phyloP scores from a whole-genome alignment of 192 early-diverging fungal genomes.

The Coemansia sp. region DNA sequence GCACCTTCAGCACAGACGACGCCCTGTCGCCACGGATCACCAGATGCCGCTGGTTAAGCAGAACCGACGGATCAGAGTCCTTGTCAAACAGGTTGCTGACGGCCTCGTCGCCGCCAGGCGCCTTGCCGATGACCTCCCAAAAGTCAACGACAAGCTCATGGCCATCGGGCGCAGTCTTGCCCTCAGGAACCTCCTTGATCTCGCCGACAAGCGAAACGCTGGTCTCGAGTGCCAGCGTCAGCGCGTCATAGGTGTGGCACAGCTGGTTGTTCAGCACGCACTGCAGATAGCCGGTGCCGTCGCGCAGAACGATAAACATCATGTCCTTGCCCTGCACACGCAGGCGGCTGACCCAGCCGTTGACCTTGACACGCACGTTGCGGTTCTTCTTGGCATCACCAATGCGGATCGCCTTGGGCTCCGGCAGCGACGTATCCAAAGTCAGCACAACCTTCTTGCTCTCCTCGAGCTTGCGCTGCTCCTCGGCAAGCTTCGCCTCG shows the following conservation, averaged over 20 bases:
- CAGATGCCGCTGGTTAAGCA: constrained; percentile 93
- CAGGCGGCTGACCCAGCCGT: constrained; percentile 94
- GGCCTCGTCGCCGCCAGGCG: constrained; percentile 92
- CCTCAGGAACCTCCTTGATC: constrained; percentile 82
- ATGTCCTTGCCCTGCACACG: constrained; percentile 97
- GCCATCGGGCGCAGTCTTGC: constrained; percentile 94
- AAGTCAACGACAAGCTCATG: constrained; percentile 95
- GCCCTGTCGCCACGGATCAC: constrained; percentile 92
- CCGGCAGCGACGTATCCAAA: constrained; percentile 70
- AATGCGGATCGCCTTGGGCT: constrained; percentile 81
- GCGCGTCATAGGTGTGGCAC: constrained; percentile 93
- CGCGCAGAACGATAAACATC: constrained; percentile 91
- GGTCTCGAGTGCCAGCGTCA: constrained; percentile 90
- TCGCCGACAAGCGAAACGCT: constrained; percentile 87
- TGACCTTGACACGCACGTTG: constrained; percentile 76
- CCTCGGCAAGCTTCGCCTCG: constrained; percentile 57
- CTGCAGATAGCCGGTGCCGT: constrained; percentile 93
- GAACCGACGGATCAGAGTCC: constrained; percentile 82
- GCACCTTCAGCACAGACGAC: constrained; percentile 81
- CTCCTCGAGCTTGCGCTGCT: constrained; percentile 78
- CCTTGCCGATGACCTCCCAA: constrained; percentile 90
- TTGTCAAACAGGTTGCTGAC: constrained; percentile 86
- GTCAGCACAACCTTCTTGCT: constrained; percentile 77
- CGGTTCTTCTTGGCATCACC: constrained; percentile 61
- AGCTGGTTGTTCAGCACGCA: constrained; percentile 83